These are phyloP conservation scores for Acanthamoeba royreba DNA, from an alignment of 208 protist species.

Conservation along the genomic window DNA sequence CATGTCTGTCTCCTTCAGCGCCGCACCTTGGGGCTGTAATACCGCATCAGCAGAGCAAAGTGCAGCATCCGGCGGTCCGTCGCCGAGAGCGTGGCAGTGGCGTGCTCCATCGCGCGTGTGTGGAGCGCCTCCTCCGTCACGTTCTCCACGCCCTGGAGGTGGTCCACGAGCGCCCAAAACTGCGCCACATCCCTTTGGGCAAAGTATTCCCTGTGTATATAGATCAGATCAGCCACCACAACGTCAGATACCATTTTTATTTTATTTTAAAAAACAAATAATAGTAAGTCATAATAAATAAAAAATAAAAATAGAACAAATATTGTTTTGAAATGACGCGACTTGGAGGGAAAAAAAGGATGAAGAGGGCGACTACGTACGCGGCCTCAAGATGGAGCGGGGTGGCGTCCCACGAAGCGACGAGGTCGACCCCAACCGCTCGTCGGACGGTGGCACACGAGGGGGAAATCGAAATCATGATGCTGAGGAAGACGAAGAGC, in stretches of 20 bases:
- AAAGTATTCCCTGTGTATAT: not conserved
- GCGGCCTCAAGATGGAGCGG: not conserved
- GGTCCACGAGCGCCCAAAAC: not conserved
- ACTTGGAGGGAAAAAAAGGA: too few relatives aligned
- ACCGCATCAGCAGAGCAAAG: not conserved
- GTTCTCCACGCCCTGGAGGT: too few relatives aligned
- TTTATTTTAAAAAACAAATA: not conserved
- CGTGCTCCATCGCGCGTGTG: not conserved
- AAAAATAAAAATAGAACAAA: not conserved
- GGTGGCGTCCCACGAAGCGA: not conserved
- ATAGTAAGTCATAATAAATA: not conserved
- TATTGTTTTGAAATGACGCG: too few relatives aligned
- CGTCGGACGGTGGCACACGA: too few relatives aligned
- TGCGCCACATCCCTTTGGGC: not conserved
- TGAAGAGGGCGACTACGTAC: not conserved
- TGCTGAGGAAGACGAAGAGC: too few relatives aligned
- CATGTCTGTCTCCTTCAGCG: too few relatives aligned
- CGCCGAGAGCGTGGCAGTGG: not conserved
- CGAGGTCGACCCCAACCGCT: not conserved
- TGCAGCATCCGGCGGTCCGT: not conserved
- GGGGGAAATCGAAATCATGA: too few relatives aligned
- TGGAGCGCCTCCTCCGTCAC: not conserved
- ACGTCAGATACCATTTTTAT: too few relatives aligned
- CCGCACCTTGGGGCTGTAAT: constrained; percentile 12
- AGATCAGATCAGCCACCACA: not conserved